Evolutionary conservation across 345 rosid species (phyloP).

Genomic region (Aurinia saxatilis): DNA sequence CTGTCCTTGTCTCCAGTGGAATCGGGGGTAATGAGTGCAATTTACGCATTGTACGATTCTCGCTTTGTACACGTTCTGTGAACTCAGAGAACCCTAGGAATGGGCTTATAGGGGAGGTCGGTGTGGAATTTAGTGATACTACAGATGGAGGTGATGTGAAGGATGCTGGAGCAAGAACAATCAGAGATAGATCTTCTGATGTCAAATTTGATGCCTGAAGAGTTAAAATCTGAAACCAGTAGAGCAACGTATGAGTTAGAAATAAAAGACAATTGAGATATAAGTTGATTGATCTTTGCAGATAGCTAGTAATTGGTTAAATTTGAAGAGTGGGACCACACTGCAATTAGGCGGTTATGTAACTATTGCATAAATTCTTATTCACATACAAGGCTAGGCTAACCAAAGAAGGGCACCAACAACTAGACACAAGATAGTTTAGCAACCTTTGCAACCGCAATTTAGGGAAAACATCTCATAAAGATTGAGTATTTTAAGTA

Average conservation of each 20-base stretch:
- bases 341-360: not conserved
- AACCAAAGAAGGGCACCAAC: not conserved
- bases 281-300: not conserved
- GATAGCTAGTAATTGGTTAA: not conserved
- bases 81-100: conserved; percentile 57
- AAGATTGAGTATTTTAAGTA: not conserved
- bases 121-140: conserved; percentile 73
- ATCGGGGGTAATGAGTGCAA: conserved; percentile 27
- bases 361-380: not conserved
- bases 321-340: not conserved
- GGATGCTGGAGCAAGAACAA: conserved; percentile 91
- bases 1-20: conserved; percentile 32
- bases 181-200: conserved; percentile 79
- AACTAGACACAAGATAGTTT: conserved; percentile 5
- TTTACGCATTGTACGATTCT: conserved; percentile 30
- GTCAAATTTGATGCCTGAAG: conserved; percentile 95
- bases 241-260: conserved; percentile 12
- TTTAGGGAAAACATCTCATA: not conserved
- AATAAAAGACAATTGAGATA: not conserved
- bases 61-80: conserved; percentile 41
- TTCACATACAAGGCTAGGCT: not conserved
- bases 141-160: conserved; percentile 81
- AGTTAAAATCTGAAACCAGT: conserved; percentile 68
- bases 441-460: not conserved
- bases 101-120: conserved; percentile 55